phyloP scores from a whole-genome alignment of 805 yeast species.

The Candida vartiovaarae region DNA sequence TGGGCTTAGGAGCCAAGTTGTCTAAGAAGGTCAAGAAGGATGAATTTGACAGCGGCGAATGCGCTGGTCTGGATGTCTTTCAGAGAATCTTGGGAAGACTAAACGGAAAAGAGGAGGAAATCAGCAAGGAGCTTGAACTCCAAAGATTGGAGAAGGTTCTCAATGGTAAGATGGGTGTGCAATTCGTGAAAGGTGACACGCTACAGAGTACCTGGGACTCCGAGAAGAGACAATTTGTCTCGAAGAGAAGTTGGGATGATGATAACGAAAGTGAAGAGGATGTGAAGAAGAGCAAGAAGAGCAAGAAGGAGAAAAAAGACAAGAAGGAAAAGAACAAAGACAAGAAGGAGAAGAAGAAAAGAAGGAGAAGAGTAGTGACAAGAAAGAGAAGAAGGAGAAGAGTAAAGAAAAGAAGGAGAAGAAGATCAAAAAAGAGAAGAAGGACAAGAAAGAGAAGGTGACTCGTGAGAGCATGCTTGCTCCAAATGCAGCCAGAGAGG shows the following conservation, averaged over 20 bases:
- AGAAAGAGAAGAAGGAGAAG: conserved; percentile 22
- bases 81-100: conserved; percentile 84
- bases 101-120: conserved; percentile 74
- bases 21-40: conserved; percentile 52
- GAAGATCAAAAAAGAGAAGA: conserved; percentile 25
- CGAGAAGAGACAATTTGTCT: conserved; percentile 35
- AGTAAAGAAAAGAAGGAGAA: conserved; percentile 24
- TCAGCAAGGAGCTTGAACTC: conserved; percentile 57
- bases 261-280: conserved; percentile 22
- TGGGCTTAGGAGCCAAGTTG: conserved; percentile 85
- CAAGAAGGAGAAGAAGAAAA: conserved; percentile 20
- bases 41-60: conserved; percentile 72
- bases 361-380: conserved; percentile 21
- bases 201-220: conserved; percentile 79
- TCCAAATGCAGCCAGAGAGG: conserved; percentile 27
- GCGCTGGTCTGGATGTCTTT: conserved; percentile 88
- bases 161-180: conserved; percentile 85
- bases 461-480: conserved; percentile 37
- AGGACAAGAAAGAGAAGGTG: conserved; percentile 24
- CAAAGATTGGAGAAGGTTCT: conserved; percentile 62
- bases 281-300: conserved; percentile 20
- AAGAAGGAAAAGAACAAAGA: conserved; percentile 25
- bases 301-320: conserved; percentile 21
- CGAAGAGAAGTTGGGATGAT: conserved; percentile 26
- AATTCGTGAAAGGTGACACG: conserved; percentile 80